Base-by-base conservation (phyloP, 345 rosid species). In the Rhizophora mangle region DNA sequence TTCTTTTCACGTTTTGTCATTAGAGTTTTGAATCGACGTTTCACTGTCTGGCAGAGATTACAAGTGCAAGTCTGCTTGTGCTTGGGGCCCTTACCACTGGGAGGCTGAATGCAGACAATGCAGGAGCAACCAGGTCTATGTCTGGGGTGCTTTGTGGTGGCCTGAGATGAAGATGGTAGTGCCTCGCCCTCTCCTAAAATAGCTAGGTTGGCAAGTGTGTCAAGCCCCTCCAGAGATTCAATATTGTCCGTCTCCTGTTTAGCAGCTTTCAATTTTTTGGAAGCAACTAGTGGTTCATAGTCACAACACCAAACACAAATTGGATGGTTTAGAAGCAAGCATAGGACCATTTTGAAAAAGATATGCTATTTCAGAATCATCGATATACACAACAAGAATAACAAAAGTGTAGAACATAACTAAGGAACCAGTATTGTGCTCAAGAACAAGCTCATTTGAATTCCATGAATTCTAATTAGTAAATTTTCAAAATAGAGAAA, bases 81-180 rank as follows among this genome's bases (percentile, higher is more conserved):
- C 75, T 88, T 95, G 43, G 93, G 93, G 60, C 93, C 95, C 73
- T 74, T 77, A 63, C 98, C 97, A 68, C 99, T 92, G 37, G 99
- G 97, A 19, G 96, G 93, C 72, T 91, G 99, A 71, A 91, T 84
- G 82, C 98, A 95, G 53, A 95, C 91, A 59, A 92, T 95, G 82
- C 99, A 95, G 10, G 89, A 74, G 85, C 99, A 95, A 71, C 92
- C 99, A 57, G 77, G 89, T 82, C 87, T 89, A 74, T 92, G 99
- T 27, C 98, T 86, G 15, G 98, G 98, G 65, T 95, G 99, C 83
- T 85, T 95, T 30, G 96, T 87, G 60, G 96, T 88, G 72, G 86
- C 82, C 69, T 84, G 89, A 39, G 89, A 78, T 69, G 89, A 82
- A 68, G 85, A 55, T 47, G 84, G 80, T 26, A 72, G 69, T 5